Evolutionary conservation across 192 early-diverging fungal genomes (phyloP), one percentile per base, ranked within the genome.

Genomic region (Gorgonomyces haynaldii): DNA sequence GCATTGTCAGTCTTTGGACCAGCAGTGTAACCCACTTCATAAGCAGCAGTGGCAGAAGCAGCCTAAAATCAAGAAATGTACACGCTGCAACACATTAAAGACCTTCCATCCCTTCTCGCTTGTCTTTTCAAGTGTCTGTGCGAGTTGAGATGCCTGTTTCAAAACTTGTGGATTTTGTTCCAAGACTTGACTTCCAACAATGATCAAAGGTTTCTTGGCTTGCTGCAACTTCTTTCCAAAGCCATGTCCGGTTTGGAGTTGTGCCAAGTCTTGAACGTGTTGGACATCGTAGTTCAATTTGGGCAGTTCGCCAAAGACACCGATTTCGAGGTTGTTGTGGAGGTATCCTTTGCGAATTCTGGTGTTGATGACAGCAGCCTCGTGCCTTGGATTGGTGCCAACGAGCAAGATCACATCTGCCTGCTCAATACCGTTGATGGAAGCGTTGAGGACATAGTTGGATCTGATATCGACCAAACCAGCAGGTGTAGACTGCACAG

Each of bases 381-480:
- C 95, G 53, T 88, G 91, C 21, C 90, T 85, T 25, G 95, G 95
- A 70, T 98, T 96, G 22, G 92, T 86, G 22, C 91, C 95, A 17
- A 98, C 63, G 30, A 98, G 64, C 24, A 98, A 72, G 6, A 98
- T 68, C 3, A 74, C 84, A 62, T 98, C 95, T 16, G 95, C 95
- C 23, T 85, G 82, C 67, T 98, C 95, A 36, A 91, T 76, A 37
- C 88, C 89, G 15, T 78, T 75, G 45, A 98, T 77, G 26, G 83
- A 76, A 30, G 79, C 60, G 69, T 91, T 93, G 46, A 91, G 62
- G 4, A 85, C 53, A 62, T 95, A 96, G 71, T 89, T 88, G 49
- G 87, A 69, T 20, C 95, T 81, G 67, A 98, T 78, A 57, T 96
- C 94, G 35, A 64, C 62, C 44, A 70, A 68, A 21, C 73, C 64